These are phyloP conservation scores for Colletotrichum euphorbiae DNA, from an alignment of 2,329 filamentous ascomycete species.

Conservation along the genomic window DNA sequence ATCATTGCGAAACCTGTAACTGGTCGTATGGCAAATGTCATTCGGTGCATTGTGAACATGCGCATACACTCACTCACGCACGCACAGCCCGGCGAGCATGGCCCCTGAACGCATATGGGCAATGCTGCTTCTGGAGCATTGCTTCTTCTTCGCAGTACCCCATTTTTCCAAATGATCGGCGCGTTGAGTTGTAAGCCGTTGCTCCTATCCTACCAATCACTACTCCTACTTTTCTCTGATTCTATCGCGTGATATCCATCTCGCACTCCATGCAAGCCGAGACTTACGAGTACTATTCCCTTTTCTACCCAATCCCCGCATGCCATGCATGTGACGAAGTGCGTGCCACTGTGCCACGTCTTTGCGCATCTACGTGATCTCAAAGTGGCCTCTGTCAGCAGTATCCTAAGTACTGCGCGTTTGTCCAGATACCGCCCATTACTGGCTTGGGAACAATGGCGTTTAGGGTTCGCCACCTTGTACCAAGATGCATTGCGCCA, in stretches of 20 bases:
- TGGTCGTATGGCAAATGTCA: slow-evolving; percentile 1
- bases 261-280: slow-evolving; percentile 11
- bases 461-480: slow-evolving; percentile 1
- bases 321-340: slow-evolving; percentile 8
- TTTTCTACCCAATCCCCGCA: slow-evolving; percentile 18
- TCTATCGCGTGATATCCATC: slow-evolving; percentile 9
- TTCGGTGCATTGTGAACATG: neutral
- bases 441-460: slow-evolving; percentile 4
- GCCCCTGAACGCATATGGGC: neutral
- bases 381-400: neutral
- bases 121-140: too few relatives aligned
- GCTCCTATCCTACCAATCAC: too few relatives aligned
- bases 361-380: neutral
- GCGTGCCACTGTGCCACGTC: neutral
- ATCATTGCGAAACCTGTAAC: slow-evolving; percentile 27
- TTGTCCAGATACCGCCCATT: slow-evolving; percentile 15
- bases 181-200: too few relatives aligned
- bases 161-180: too few relatives aligned
- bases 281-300: slow-evolving; percentile 20
- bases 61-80: neutral
- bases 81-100: neutral
- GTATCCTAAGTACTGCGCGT: neutral
- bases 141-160: too few relatives aligned
- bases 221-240: neutral
- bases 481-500: slow-evolving; percentile 12